Evolutionary conservation across 768 basidiomycete genomes (phyloP), one percentile per base, ranked within the genome.

Genomic region (Mycena haematopus): DNA sequence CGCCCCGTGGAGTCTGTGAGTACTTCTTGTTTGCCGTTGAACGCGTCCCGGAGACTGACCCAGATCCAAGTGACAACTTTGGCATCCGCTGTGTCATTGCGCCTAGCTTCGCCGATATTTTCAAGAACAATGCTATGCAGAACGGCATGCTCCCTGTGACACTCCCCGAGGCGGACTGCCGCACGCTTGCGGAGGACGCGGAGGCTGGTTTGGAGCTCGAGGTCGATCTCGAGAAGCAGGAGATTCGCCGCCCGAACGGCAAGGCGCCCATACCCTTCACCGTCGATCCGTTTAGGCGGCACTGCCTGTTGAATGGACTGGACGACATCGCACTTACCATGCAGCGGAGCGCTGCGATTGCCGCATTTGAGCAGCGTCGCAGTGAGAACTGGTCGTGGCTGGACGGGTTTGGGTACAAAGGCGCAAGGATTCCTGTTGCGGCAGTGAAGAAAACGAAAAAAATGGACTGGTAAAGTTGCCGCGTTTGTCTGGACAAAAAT

Each of bases 281-380:
- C 40, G 87, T 89, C 52, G 97, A 99, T 76, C 78, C 89, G 0
- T 99, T 99, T 90, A 84, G 96, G 65, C 82, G 93, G 58, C 93
- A 96, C 73, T 96, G 97, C 74, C 78, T 99, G 74, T 75, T 99
- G 77, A 95, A 99, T 71, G 97, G 97, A 33, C 79, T 99, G 67
- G 97, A 99, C 74, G 97, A 98, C 71, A 96, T 99, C 65, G 95
- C 91, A 45, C 80, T 99, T 76, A 99, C 97, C 46, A 80, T 99
- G 80, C 88, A 93, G 75, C 89, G 88, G 73, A 87, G 81, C 33
- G 78, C 78, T 11, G 74, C 82, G n/a, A 97, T 99, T 66, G 80
- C 82, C 62, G 68, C 75, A 45, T 99, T 98, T 70, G 97, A 99
- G 83, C 71, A 83, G 71, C 84, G 84, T 69, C 77, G 97, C 67